Percentiles rank a stretch among this genome's conserved stretches.
These are phyloP conservation scores for Domatiomyces catenatus DNA, from an alignment of 2,329 filamentous ascomycete genomes.

Conservation along the genomic window DNA sequence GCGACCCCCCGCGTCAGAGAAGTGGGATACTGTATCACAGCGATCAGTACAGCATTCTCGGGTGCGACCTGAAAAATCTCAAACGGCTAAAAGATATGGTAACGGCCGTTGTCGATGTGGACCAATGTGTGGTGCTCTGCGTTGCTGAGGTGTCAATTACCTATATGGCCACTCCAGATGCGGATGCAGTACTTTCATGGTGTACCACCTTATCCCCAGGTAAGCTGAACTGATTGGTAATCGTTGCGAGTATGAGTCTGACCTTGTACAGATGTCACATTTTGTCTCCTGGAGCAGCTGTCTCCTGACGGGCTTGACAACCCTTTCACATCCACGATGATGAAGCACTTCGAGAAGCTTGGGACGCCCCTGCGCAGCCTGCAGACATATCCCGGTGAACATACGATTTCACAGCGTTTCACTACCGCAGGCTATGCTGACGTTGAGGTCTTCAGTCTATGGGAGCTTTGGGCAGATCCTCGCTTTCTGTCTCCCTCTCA, in stretches of 20 bases:
- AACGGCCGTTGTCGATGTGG: conserved; percentile 40
- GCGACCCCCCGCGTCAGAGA: not conserved
- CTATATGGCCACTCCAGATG: conserved; percentile 63
- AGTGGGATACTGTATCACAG: conserved; percentile 12
- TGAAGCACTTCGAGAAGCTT: conserved; percentile 17
- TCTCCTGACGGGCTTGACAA: conserved; percentile 62
- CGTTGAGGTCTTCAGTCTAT: conserved; percentile 52
- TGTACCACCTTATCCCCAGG: conserved; percentile 54
- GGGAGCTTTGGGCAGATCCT: conserved; percentile 65
- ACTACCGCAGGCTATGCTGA: conserved; percentile 49
- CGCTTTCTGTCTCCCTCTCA: conserved; percentile 47
- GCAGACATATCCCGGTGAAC: conserved; percentile 51
- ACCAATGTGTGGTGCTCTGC: conserved; percentile 54
- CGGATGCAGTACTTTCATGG: conserved; percentile 65
- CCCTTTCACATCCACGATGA: conserved; percentile 47
- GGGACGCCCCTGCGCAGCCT: conserved; percentile 15
- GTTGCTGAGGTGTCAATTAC: conserved; percentile 82
- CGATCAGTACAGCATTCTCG: conserved; percentile 14
- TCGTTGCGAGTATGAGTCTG: conserved; percentile 4
- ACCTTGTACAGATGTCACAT: conserved; percentile 43
- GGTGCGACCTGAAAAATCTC: conserved; percentile 45
- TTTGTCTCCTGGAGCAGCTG: conserved; percentile 76
- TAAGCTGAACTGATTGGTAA: conserved; percentile 24
- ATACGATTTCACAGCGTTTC: conserved; percentile 57
- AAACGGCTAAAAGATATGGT: conserved; percentile 45